Evolutionary conservation across 768 basidiomycete species (phyloP), one percentile per base, ranked within the genome.

Genomic region (Dentipellis sp.): DNA sequence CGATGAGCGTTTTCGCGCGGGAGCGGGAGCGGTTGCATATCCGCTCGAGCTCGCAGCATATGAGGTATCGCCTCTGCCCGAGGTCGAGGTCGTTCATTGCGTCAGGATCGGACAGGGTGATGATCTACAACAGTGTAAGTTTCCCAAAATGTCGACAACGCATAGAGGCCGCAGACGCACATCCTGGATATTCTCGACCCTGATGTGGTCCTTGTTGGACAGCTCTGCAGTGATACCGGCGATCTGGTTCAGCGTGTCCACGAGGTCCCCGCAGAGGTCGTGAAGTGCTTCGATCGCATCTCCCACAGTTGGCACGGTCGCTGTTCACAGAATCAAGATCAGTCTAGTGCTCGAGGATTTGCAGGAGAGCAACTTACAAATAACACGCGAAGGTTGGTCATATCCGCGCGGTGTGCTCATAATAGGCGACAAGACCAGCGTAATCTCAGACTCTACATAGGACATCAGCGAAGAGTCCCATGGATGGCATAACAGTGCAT

Each of bases 291-390:
- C 81, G 21, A 91, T 75, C 2, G 83, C 79, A 63, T 91, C 85
- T 3, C 87, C 86, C 3, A 92, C 72, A 0, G 84, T 87, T 10
- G 90, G 90, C 16, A 88, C 78, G 8, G 86, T 86, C 1, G 84
- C 90, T 88, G 59, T 14, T 10, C 34, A 16, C 6, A 12, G 38
- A 19, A 29, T 21, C 14, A 34, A 38, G 52, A 36, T 34, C 11
- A 40, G 19, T 22, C 17, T 40, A 47, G 29, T 23, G 19, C 11
- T 5, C 16, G 35, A 45, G 14, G 2, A 21, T 38, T 38, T 22
- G n/a, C 36, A 19, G 8, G 3, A 53, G 9, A n/a, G 51, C 11
- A 14, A 69, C 78, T 29, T 58, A 83, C 86, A 78, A 21, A 82
- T 72, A 63, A 83, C 81, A 29, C 80, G 82, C 21, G 79, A 68